Conservation (phyloP, 352 stramenopile species). For the Phytophthora cryptogea region DNA sequence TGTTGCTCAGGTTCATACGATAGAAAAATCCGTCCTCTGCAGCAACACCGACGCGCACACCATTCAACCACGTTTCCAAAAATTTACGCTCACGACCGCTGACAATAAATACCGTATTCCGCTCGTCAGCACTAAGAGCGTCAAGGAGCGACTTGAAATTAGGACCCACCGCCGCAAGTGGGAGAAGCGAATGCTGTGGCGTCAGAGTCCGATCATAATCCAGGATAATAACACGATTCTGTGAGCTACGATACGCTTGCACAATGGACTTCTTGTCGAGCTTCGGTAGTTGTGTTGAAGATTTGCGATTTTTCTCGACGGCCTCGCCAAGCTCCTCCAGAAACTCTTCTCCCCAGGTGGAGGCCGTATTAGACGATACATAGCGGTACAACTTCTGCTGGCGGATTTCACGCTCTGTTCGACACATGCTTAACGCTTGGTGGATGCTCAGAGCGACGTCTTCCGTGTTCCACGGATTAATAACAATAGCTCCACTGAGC, state of each 20-base stretch:
- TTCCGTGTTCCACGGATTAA: constrained; percentile 91
- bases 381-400: constrained; percentile 92
- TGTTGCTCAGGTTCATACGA: constrained; percentile 77
- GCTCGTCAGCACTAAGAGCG: constrained; percentile 61
- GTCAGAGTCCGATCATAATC: constrained; percentile 90
- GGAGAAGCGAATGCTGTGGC: constrained; percentile 74
- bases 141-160: constrained; percentile 83
- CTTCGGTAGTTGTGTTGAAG: constrained; percentile 58
- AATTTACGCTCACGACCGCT: constrained; percentile 84
- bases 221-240: constrained; percentile 87
- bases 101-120: constrained; percentile 82
- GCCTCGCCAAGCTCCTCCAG: constrained; percentile 69
- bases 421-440: constrained; percentile 83
- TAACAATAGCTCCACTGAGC: constrained; percentile 81
- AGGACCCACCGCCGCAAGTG: constrained; percentile 74
- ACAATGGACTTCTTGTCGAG: constrained; percentile 64
- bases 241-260: constrained; percentile 60
- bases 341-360: constrained; percentile 84
- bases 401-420: constrained; percentile 83
- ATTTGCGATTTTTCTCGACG: constrained; percentile 61
- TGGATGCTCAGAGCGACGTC: constrained; percentile 83
- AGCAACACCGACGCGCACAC: constrained; percentile 71
- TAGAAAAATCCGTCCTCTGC: constrained; percentile 83
- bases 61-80: constrained; percentile 88
- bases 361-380: constrained; percentile 85